Base-by-base conservation (phyloP, 148 eudicot genomes). In the Silene latifolia region DNA sequence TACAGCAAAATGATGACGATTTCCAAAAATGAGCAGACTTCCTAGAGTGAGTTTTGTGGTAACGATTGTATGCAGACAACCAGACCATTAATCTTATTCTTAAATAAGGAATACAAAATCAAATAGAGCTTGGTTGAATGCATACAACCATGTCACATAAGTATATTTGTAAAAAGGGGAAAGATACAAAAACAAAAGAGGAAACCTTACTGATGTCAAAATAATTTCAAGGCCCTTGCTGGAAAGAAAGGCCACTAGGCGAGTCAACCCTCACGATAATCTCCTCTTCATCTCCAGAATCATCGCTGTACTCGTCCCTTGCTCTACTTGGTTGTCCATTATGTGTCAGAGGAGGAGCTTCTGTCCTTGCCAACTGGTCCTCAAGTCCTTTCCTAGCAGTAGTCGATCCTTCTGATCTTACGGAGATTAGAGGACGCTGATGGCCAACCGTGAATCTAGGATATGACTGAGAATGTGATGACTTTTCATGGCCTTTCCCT, bases 241-340 rank as follows among this genome's bases (percentile, higher is more conserved):
- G 87, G 70, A 89, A 91, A 61, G 90, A 85, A 59, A 91, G 91
- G 54, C 81, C 82, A 75, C 95, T 93, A 4, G 93, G 97, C 18
- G 97, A 90, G 77, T 94, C 96, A 63, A 91, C 88, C 72, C 89
- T 84, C 25, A 94, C 86, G 23, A 91, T 70, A 35, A 88, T 81
- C 75, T 90, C 98, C 12, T 90, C 96, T 81, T 94, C 98, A 9
- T 73, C 85, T 60, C 87, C 89, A 6, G 98, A 93, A 27, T 94
- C 98, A 53, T 88, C 93, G 61, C 93, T 93, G 8, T 93, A 85
- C 15, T 85, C 84, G n/a, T 79, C 81, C 46, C 21, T 60, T 75
- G 46, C 72, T 19, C 24, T 75, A 66, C 61, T 75, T 46, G 80
- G 79, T 19, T 51, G 62, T 74, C 74, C 27, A 70, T 72, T 77